Evolutionary conservation across 345 rosid species (phyloP), one percentile per base, ranked within the genome.

Genomic region (Populus tremula): DNA sequence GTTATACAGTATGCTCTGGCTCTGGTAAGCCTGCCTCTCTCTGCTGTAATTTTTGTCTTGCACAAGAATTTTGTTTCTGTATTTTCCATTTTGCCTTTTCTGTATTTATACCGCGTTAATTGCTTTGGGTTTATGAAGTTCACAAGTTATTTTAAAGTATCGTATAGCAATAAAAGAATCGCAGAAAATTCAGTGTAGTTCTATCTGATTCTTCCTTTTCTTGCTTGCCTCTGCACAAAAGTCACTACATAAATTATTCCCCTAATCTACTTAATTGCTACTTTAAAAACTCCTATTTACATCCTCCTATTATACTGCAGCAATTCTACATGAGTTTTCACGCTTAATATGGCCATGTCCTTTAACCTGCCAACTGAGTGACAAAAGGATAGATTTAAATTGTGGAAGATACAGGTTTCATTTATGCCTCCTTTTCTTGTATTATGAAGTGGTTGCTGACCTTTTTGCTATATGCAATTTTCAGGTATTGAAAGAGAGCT

Each of bases 401-500:
- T 68, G 39, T 21, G 1, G 33, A 54, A 45, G 23, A 54, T 25
- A 31, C 31, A 16, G 35, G 2, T 53, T 39, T 43, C 73, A 36
- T 67, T 64, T 17, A 35, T 71, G 75, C 35, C 18, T 36, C 33
- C 56, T 65, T 7, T 54, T 6, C 5, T 8, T 56, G 41, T 68
- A 69, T 72, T 33, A 18, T 56, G 63, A 35, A 38, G 53, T 20
- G 31, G 1, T 77, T 45, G 25, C 53, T 81, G 56, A 82, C 50
- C 20, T 82, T 59, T 6, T 67, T 50, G 61, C 17, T 56, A 35
- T 27, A 16, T 84, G 69, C 68, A 70, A 71, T 82, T 79, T 88
- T 74, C 89, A 96, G 99, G 99, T 94, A 62, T 80, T 96, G 86
- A 96, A 92, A 80, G 99, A 96, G 95, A 96, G 98, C 81, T 96